phyloP scores from a whole-genome alignment of 169 alveolate species.

The Toxoplasma gondii region DNA sequence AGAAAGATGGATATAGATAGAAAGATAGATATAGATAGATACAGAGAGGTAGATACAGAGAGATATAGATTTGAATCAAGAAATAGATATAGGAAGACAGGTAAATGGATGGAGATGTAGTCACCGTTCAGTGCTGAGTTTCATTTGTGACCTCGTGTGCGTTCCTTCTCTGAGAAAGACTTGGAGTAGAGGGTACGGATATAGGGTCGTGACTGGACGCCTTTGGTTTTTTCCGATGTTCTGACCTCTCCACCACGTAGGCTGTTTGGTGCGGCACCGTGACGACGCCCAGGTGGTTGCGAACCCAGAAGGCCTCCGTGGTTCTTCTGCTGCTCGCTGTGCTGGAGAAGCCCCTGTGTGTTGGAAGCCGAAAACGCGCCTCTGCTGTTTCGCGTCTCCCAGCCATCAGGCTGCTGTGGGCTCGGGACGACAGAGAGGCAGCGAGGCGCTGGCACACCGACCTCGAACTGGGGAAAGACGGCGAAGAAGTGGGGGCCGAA shows the following conservation, averaged over 20 bases:
- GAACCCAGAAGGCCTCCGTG: slow-evolving; percentile 33
- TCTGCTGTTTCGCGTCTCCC: not conserved
- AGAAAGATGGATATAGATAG: not conserved
- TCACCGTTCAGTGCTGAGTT: too few species aligned
- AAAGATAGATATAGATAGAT: too few species aligned
- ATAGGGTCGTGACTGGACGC: not conserved
- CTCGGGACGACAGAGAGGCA: not conserved
- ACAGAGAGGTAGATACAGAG: not conserved
- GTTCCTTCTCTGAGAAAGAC: too few species aligned
- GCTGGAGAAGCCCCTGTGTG: not conserved
- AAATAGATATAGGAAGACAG: not conserved
- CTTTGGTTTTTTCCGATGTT: not conserved
- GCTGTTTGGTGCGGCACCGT: slow-evolving; percentile 94
- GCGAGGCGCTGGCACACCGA: too few species aligned
- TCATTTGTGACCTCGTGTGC: too few species aligned
- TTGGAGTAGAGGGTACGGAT: too few species aligned
- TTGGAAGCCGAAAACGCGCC: not conserved
- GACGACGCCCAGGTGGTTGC: slow-evolving; percentile 81
- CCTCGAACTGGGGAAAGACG: too few species aligned
- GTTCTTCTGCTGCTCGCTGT: slow-evolving; percentile 36
- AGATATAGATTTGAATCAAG: not conserved
- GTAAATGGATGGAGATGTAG: too few species aligned
- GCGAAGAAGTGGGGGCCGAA: too few species aligned
- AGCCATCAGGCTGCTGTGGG: not conserved
- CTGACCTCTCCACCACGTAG: slow-evolving; percentile 88